phyloP scores from a whole-genome alignment of 31 red algal genomes.

The Asparagopsis taxiformis region DNA sequence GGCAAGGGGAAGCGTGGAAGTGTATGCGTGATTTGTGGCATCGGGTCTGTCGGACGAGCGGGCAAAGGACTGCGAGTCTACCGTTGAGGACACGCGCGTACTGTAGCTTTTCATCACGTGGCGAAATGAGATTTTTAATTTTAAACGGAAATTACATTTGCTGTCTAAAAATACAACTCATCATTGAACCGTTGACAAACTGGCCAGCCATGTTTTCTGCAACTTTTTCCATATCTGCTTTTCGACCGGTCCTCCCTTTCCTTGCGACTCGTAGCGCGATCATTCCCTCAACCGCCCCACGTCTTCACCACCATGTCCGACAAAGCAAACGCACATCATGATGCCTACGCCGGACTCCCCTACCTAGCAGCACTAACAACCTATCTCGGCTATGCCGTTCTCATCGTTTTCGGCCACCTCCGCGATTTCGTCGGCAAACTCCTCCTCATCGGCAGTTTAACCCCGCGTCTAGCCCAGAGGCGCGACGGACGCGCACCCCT shows the following conservation, averaged over 20 bases:
- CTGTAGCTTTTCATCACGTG: too few species aligned
- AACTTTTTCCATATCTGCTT: too few species aligned
- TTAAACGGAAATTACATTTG: too few species aligned
- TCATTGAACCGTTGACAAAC: too few species aligned
- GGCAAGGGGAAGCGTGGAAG: not conserved
- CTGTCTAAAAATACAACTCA: too few species aligned
- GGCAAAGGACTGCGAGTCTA: slow-evolving; percentile 18
- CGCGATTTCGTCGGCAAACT: slow-evolving; percentile 60
- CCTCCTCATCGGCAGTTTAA: slow-evolving; percentile 19
- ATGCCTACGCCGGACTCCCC: slow-evolving; percentile 26
- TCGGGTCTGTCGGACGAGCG: slow-evolving; percentile 16
- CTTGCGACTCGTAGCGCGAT: too few species aligned
- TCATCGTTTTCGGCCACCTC: slow-evolving; percentile 86
- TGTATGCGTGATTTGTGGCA: slow-evolving; percentile 35
- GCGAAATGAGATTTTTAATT: too few species aligned
- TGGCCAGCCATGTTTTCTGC: too few species aligned
- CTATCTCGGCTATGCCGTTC: slow-evolving; percentile 83
- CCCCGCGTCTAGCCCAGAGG: slow-evolving; percentile 8
- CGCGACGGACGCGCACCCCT: slow-evolving; percentile 69
- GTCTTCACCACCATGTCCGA: too few species aligned
- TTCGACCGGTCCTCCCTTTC: too few species aligned
- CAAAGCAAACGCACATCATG: too few species aligned
- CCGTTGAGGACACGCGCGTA: not conserved
- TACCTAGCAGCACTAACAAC: slow-evolving; percentile 67
- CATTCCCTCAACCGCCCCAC: too few species aligned